Base-by-base conservation (phyloP, 2,329 filamentous ascomycete species). In the Plectosphaerella cucumerina region DNA sequence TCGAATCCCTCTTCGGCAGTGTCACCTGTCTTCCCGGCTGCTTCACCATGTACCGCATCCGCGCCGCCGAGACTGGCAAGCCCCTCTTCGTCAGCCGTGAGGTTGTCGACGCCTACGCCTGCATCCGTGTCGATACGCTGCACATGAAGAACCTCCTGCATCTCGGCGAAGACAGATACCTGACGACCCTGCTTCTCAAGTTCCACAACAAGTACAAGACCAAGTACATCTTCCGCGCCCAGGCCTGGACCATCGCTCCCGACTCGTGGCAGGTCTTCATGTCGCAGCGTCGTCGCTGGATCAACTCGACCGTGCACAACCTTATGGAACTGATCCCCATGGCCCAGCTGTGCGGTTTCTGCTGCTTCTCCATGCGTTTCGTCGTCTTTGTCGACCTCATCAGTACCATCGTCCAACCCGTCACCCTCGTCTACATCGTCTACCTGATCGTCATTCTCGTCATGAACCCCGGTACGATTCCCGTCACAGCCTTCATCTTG, bases 351-450 rank as follows among this genome's bases (percentile, higher is more conserved):
- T 99, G 94, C 70, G 94, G 94, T 73, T 99, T 99, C 86, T 99
- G 94, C 80, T 99, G 94, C 74, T 99, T 99, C 78, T 95, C 89
- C 71, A 99, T 99, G 94, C 87, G 94, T 62, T 99, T 99, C 70
- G 82, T 99, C 53, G 92, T 99, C 59, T 96, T 99, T 64, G 70
- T 99, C 59, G 94, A 99, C 70, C 76, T 99, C 60, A 76, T 99
- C 56, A 94, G 89, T 50, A 99, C 94, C 1, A 73, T 97, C 50
- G 86, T 97, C 46, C 91, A 96, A 66, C 94, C 94, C 3, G 90
- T 97, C 53, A 94, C 89, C 1, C 79, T 97, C 18, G 89, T 84
- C 10, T 99, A 97, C 65, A 87, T 99, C 59, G 80, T 81, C 51
- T 99, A 97, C 68, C 80, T 99, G 53, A 87, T 99, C 65, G 87